phyloP scores from a whole-genome alignment of 805 yeast genomes.

The Candida sithepensis region DNA sequence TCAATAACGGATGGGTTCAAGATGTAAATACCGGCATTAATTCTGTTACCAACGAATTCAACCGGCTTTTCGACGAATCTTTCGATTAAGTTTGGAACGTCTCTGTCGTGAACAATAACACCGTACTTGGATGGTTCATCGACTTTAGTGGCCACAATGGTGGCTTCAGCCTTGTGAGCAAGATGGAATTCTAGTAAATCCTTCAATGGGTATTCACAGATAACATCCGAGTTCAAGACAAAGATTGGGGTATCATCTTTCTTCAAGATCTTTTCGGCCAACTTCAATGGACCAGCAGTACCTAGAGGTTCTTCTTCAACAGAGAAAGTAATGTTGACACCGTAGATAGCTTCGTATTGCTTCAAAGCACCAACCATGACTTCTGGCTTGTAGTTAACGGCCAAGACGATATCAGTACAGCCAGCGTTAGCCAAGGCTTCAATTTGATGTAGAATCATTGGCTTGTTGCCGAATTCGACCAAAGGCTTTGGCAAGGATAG shows the following conservation, averaged over 20 bases:
- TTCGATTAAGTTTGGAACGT: conserved; percentile 92
- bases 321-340: conserved; percentile 92
- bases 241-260: conserved; percentile 97
- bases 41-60: conserved; percentile 99
- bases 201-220: conserved; percentile 96
- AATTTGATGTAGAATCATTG: conserved; percentile 98
- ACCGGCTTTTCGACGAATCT: conserved; percentile 99
- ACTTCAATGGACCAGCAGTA: conserved; percentile 98
- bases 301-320: conserved; percentile 99
- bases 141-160: conserved; percentile 98
- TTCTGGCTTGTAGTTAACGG: conserved; percentile 99
- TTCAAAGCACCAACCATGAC: conserved; percentile 95
- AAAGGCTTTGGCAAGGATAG: conserved; percentile 93
- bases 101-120: conserved; percentile 97
- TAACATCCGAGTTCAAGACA: conserved; percentile 96
- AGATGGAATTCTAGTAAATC: conserved; percentile 91
- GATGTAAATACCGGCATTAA: conserved; percentile 98
- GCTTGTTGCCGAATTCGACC: conserved; percentile 98
- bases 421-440: conserved; percentile 98
- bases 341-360: conserved; percentile 92
- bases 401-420: conserved; percentile 96
- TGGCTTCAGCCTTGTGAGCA: conserved; percentile 96
- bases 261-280: conserved; percentile 89
- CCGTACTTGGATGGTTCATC: conserved; percentile 99
- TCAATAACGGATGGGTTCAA: conserved; percentile 97